Conservation (phyloP, 2,329 filamentous ascomycete genomes). For the Gnomoniopsis smithogilvyi region DNA sequence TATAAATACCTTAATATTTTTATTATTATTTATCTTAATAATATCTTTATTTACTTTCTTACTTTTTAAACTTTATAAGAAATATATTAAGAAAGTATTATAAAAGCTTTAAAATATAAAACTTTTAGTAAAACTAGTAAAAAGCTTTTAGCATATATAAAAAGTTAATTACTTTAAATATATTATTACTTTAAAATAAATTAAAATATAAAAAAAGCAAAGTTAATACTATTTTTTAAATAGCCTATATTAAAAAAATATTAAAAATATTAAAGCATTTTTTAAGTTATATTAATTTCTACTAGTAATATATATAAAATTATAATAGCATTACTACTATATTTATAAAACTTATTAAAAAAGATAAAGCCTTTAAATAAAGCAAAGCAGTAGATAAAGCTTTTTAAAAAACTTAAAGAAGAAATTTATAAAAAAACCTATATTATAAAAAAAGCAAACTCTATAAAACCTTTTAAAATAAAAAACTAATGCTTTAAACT, state of each 20-base stretch:
- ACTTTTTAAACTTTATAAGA: too few species aligned
- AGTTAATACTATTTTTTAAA: not conserved
- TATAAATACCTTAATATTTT: not conserved
- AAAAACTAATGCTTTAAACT: too few species aligned
- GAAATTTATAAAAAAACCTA: not conserved
- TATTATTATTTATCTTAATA: not conserved
- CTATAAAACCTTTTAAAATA: slow-evolving; percentile 15
- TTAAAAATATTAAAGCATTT: not conserved
- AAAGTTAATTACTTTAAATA: not conserved
- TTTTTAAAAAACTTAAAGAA: not conserved
- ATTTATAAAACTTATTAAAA: not conserved
- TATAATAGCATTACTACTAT: not conserved
- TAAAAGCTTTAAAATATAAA: not conserved
- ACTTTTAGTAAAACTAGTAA: not conserved
- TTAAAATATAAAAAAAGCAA: not conserved
- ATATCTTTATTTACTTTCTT: not conserved
- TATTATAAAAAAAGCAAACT: slow-evolving; percentile 1
- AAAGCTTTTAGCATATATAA: not conserved
- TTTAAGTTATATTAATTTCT: not conserved
- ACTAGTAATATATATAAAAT: not conserved
- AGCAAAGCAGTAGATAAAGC: not conserved
- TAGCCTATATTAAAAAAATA: not conserved
- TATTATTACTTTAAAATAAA: not conserved
- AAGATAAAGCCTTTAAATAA: not conserved
- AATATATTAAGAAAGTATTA: not conserved